These are phyloP conservation scores for Lecanicillium sp. DNA, from an alignment of 2,329 filamentous ascomycete genomes.

Conservation along the genomic window DNA sequence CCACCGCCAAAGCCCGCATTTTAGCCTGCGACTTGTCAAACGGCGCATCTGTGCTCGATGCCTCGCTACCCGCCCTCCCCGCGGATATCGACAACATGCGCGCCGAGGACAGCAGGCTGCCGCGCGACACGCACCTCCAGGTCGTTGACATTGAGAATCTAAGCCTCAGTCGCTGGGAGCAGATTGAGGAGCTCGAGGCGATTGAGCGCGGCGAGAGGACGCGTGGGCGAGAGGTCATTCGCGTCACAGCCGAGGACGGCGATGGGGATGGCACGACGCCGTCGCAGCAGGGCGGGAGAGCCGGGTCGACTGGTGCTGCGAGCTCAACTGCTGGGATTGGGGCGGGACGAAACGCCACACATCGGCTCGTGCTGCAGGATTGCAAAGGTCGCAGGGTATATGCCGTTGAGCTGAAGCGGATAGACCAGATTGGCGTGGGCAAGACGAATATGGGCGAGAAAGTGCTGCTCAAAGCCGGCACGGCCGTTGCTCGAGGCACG, in stretches of 20 bases:
- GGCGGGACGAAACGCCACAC: conserved; percentile 47
- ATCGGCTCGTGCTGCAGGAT: conserved; percentile 80
- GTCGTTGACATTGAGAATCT: conserved; percentile 84
- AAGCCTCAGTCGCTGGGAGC: conserved; percentile 71
- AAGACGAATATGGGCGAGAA: conserved; percentile 73
- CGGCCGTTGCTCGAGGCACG: conserved; percentile 64
- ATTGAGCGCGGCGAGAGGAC: conserved; percentile 65
- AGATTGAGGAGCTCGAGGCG: conserved; percentile 74
- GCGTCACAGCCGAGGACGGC: conserved; percentile 45
- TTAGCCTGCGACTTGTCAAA: conserved; percentile 67
- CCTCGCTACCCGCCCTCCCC: conserved; percentile 42
- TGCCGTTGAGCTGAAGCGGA: conserved; percentile 61
- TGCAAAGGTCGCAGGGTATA: conserved; percentile 59
- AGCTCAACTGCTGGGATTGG: too few relatives aligned
- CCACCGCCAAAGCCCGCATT: conserved; percentile 74
- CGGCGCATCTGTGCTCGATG: conserved; percentile 40
- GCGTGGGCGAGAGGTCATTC: conserved; percentile 72
- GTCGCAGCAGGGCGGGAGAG: conserved; percentile 6
- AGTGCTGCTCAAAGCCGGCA: conserved; percentile 59
- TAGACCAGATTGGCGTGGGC: conserved; percentile 58
- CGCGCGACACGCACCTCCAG: conserved; percentile 64
- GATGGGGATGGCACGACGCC: conserved; percentile 28
- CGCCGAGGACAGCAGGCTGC: conserved; percentile 48
- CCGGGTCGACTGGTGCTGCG: conserved; percentile 1
- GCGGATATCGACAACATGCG: conserved; percentile 42